Evolutionary conservation across 106 monocot genomes (phyloP), one percentile per base, ranked within the genome.

Genomic region (Amphibolis antarctica): DNA sequence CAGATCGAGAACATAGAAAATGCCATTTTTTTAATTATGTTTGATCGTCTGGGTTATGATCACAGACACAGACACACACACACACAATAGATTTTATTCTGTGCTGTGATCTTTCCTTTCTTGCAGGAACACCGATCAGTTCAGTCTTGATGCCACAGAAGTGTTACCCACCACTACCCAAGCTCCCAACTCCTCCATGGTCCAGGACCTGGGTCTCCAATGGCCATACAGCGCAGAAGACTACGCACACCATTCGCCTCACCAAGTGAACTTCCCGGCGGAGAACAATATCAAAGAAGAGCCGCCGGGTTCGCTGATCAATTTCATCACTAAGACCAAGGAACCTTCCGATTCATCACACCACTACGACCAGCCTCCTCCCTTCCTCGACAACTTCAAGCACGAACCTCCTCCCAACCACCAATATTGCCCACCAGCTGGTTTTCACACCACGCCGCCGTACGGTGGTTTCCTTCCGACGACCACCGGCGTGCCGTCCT

Each of bases 191-290:
- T 31, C 61, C 13, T 50, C 66, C 44, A 60, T 73, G 72, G 52
- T 76, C 28, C 76, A 72, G 44, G 79, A 79, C 17, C 15, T 79
- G 65, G 79, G 76, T 62, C 67, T 79, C 60, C 73, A 68, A 22
- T 72, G 72, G 65, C 26, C 23, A 56, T 46, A 43, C 59, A 64
- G 15, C n/a, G 46, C 42, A 26, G 45, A 61, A 28, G 28, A 17
- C 61, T 44, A 42, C 65, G 44, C 44, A n/a, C 26, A 49, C 49
- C 69, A 53, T n/a, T 56, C 53, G 23, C 22, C 60, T 18, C 13
- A 59, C 20, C 26, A 58, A 58, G 27, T 30, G 11, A 23, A 30
- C 23, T 29, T 4, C 58, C 46, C 46, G 6, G 9, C 44, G 44
- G 52, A 28, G 51, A n/a, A n/a, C n/a, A n/a, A n/a, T n/a, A 57